Evolutionary conservation across 1,284 basidiomycete species (phyloP), one percentile per base, ranked within the genome.

Genomic region (Hymenochaete sp.): DNA sequence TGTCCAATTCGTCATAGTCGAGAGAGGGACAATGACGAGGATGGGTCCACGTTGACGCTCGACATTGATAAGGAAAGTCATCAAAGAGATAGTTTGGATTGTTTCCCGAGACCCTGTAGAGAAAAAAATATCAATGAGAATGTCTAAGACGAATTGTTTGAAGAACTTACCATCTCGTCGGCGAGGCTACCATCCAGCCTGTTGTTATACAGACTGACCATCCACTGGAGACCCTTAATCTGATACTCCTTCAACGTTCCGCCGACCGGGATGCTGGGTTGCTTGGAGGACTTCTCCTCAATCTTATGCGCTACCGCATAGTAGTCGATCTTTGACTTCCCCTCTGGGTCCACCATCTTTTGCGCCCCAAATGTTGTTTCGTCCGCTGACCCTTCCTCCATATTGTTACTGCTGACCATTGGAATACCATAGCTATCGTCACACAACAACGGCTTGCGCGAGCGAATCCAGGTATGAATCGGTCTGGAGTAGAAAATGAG

Each of bases 161-260:
- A 14, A 19, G 14, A 11, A 63, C 74, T 44, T 49, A 82, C 92
- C 96, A 99, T 98, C 73, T 99, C 95, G 61, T 99, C 96, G 53
- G 93, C 93, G 25, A 97, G 67, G 56, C 97, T 96, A 50, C 93
- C 93, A 61, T 97, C 95, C 55, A 99, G 81, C 59, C 89, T 87
- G 67, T 98, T 97, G 67, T 98, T 97, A 66, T 98, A 98, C 63
- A 98, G 71, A 63, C 93, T 96, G 53, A 97, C 95, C 73, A 98
- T 92, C 96, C 96, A 98, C 58, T 97, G 95, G 55, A 93, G 66
- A 49, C 89, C 89, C 63, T 93, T 93, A 54, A 93, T 53, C 64
- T 95, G 92, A 62, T 96, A 96, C 47, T 93, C 91, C 64, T 95
- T 95, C 57, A 96, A 71, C 10, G 82, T 84, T 38, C 89, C 89